These are phyloP conservation scores for Quercus parvula DNA, from an alignment of 306 rosid species.

Conservation along the genomic window DNA sequence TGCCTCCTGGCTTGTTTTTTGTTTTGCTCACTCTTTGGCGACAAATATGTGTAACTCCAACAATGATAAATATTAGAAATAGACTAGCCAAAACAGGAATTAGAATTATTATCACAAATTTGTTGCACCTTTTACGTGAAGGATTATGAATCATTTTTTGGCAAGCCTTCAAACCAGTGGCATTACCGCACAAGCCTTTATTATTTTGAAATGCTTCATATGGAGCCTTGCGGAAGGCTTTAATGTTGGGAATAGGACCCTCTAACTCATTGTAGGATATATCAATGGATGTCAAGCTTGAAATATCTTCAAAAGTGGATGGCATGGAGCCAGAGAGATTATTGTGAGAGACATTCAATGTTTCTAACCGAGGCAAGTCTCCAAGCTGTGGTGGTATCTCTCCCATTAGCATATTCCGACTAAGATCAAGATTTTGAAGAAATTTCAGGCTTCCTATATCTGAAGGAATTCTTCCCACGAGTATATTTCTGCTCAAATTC, in stretches of 20 bases:
- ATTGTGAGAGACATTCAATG: slow-evolving; percentile 44
- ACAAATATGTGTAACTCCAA: background rate
- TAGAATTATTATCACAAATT: background rate
- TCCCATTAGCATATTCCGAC: slow-evolving; percentile 25
- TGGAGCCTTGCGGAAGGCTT: background rate
- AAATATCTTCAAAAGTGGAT: background rate
- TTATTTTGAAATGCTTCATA: background rate
- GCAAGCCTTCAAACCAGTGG: background rate
- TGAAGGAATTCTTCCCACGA: background rate
- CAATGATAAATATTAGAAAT: background rate
- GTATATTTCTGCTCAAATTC: background rate
- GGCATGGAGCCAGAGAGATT: slow-evolving; percentile 10
- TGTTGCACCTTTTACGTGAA: background rate
- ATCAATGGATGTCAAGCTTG: background rate
- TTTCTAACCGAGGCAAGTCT: slow-evolving; percentile 8
- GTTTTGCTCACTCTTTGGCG: background rate
- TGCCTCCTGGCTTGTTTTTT: background rate
- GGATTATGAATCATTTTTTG: background rate
- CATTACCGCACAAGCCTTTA: background rate
- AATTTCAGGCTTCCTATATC: background rate
- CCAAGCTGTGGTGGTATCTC: slow-evolving; percentile 32
- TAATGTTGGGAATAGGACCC: background rate
- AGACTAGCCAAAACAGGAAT: background rate
- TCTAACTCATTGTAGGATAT: slow-evolving; percentile 14
- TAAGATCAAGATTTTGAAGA: slow-evolving; percentile 42